Evolutionary conservation across 2,329 filamentous ascomycete species (phyloP).

Genomic region (Stachybotrys echinatus): DNA sequence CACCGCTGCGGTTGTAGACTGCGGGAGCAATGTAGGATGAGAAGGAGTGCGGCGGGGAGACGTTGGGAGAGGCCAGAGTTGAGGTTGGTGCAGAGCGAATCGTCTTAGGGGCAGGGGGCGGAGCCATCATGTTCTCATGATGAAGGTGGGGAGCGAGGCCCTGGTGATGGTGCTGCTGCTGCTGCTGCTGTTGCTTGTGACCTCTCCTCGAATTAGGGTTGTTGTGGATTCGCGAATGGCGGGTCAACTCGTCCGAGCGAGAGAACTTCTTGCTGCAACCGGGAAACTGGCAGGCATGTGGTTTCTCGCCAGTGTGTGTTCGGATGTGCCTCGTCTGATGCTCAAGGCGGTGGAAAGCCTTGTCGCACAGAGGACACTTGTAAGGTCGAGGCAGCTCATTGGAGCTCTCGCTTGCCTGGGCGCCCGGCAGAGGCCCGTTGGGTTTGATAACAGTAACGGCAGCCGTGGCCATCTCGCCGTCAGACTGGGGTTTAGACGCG

Average conservation of each 20-base stretch:
- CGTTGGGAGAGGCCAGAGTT: conserved; percentile 85
- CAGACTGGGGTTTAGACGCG: conserved; percentile 18
- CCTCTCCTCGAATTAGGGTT: conserved; percentile 94
- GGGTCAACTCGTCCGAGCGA: conserved; percentile 90
- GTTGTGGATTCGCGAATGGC: conserved; percentile 97
- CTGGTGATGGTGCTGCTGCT: conserved; percentile 26
- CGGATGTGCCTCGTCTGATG: conserved; percentile 89
- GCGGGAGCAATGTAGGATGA: conserved; percentile 57
- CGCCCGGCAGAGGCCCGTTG: conserved; percentile 56
- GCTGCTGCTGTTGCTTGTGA: conserved; percentile 64
- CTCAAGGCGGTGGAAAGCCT: conserved; percentile 96
- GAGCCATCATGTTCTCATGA: conserved; percentile 68
- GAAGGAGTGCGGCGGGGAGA: conserved; percentile 90
- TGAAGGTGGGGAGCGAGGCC: conserved; percentile 38
- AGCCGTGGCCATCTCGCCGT: conserved; percentile 42
- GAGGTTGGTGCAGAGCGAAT: conserved; percentile 87
- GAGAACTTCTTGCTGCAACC: conserved; percentile 97
- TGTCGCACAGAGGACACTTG: conserved; percentile 97
- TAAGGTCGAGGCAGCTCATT: conserved; percentile 88
- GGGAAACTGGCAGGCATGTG: conserved; percentile 90
- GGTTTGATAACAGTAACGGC: conserved; percentile 54
- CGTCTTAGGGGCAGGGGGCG: conserved; percentile 67
- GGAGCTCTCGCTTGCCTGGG: conserved; percentile 50
- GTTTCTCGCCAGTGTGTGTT: conserved; percentile 97
- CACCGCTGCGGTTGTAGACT: conserved; percentile 38